phyloP scores from a whole-genome alignment of 768 basidiomycete species.

The Vishniacozyma victoriae region DNA sequence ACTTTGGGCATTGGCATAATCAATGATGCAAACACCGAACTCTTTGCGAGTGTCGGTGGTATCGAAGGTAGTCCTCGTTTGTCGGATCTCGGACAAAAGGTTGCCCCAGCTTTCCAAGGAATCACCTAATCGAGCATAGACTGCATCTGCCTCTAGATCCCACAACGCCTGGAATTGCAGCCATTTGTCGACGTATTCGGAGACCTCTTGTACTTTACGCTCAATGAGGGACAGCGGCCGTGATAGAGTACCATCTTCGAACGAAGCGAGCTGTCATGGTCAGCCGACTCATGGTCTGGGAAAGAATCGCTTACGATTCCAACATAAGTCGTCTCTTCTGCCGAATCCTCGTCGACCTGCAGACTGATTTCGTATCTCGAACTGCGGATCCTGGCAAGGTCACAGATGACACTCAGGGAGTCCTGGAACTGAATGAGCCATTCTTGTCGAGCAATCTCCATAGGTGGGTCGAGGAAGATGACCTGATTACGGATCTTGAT shows the following conservation, averaged over 20 bases:
- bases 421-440: constrained; percentile 88
- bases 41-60: constrained; percentile 86
- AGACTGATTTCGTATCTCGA: constrained; percentile 95
- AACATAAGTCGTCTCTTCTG: constrained; percentile 71
- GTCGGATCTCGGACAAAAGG: constrained; percentile 92
- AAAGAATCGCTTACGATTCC: constrained; percentile 58
- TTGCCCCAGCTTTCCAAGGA: constrained; percentile 91
- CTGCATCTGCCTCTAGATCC: constrained; percentile 96
- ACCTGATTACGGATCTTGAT: constrained; percentile 98
- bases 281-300: background rate
- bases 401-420: constrained; percentile 84
- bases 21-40: constrained; percentile 89
- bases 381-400: constrained; percentile 78
- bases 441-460: constrained; percentile 82
- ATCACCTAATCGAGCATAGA: constrained; percentile 84
- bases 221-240: constrained; percentile 82
- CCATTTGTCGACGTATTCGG: constrained; percentile 93
- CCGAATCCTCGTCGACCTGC: constrained; percentile 65
- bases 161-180: constrained; percentile 97
- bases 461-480: constrained; percentile 95
- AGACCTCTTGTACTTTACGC: constrained; percentile 66
- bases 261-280: constrained; percentile 59
- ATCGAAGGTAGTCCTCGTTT: constrained; percentile 91
- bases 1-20: constrained; percentile 96
- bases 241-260: constrained; percentile 67